These are phyloP conservation scores for Coniophora puteana DNA, from an alignment of 1,284 basidiomycete species.

Conservation along the genomic window DNA sequence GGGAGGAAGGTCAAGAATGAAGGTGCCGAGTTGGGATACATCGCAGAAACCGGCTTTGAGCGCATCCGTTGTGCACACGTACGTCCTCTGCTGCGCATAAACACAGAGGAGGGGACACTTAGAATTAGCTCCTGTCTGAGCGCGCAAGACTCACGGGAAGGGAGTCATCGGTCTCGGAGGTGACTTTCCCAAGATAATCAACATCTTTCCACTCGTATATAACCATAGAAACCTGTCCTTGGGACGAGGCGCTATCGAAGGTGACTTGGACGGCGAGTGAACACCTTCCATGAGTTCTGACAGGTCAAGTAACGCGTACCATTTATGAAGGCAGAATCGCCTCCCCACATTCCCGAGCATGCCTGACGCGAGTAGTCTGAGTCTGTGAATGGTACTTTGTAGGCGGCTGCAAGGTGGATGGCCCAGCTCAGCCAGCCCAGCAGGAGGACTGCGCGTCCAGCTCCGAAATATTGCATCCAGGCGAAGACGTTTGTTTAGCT, in stretches of 20 bases:
- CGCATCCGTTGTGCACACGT: constrained; percentile 83
- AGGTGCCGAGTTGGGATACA: constrained; percentile 70
- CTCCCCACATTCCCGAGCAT: constrained; percentile 94
- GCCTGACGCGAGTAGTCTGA: constrained; percentile 83
- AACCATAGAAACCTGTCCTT: constrained; percentile 91
- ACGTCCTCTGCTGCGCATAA: constrained; percentile 71
- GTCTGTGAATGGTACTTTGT: constrained; percentile 64
- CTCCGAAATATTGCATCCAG: constrained; percentile 21
- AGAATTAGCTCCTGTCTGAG: neutral
- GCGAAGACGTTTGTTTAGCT: constrained; percentile 24
- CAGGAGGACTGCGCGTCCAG: constrained; percentile 12
- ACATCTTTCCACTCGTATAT: constrained; percentile 95
- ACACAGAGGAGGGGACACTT: constrained; percentile 2
- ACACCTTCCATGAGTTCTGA: constrained; percentile 7
- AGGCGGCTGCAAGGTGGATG: constrained; percentile 38
- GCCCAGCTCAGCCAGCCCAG: constrained; percentile 33
- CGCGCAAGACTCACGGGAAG: constrained; percentile 60
- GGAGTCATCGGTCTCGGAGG: constrained; percentile 51
- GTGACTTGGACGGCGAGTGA: constrained; percentile 51
- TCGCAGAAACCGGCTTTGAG: constrained; percentile 70
- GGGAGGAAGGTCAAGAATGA: constrained; percentile 74
- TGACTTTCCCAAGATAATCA: constrained; percentile 75
- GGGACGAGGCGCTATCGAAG: constrained; percentile 69
- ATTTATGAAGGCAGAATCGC: constrained; percentile 78
- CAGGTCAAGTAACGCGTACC: constrained; percentile 44